These are phyloP conservation scores for Xylariomycetidae sp. DNA, from an alignment of 2,329 filamentous ascomycete species.

Conservation along the genomic window DNA sequence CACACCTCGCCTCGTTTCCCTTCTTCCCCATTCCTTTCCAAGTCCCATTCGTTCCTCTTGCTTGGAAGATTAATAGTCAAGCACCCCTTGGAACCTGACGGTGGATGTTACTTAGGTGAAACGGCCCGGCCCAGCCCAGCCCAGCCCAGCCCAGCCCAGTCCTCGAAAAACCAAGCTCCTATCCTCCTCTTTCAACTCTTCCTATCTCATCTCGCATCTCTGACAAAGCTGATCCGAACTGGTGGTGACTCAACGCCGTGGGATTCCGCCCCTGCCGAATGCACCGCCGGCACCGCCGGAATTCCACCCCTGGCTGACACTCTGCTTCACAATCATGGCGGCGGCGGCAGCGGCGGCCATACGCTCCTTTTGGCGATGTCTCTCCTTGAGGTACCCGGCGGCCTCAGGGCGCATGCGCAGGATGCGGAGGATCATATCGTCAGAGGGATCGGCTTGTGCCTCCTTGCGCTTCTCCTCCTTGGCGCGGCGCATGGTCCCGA, in stretches of 20 bases:
- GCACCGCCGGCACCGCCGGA: conserved; percentile 36
- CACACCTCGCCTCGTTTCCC: too few species aligned
- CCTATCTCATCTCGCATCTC: too few species aligned
- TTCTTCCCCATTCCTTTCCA: too few species aligned
- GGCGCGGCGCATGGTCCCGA: conserved; percentile 92
- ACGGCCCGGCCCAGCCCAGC: too few species aligned
- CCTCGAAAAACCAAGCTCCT: conserved; percentile 17
- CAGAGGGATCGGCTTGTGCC: conserved; percentile 91
- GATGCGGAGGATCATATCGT: conserved; percentile 97
- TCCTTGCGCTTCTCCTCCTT: conserved; percentile 96
- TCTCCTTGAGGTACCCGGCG: conserved; percentile 77
- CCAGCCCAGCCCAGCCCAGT: too few species aligned
- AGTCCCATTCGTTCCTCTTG: too few species aligned
- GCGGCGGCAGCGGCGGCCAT: conserved; percentile 86
- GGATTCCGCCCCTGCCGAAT: conserved; percentile 37
- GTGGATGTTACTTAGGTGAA: too few species aligned
- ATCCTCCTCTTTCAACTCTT: too few species aligned
- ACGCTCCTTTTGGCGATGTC: conserved; percentile 89
- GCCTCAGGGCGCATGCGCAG: conserved; percentile 93
- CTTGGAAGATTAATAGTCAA: too few species aligned
- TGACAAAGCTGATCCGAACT: too few species aligned
- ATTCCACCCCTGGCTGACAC: conserved; percentile 59
- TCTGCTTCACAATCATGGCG: conserved; percentile 91
- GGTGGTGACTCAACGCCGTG: conserved; percentile 45
- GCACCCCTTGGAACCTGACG: too few species aligned